Evolutionary conservation across 331 rosid genomes (phyloP).

Genomic region (Stylosanthes scabra): DNA sequence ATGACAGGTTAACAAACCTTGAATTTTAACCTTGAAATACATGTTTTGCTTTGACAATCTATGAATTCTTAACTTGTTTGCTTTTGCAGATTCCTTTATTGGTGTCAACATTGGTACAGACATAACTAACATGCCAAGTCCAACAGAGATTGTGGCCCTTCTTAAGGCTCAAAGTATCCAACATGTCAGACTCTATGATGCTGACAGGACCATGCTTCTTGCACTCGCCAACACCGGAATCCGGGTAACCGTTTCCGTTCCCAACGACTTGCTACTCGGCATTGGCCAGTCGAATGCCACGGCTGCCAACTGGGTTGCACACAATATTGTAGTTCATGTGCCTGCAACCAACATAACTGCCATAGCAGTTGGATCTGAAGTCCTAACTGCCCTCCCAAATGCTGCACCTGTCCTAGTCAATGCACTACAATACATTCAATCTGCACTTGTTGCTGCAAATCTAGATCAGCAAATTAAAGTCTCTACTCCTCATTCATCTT

Average conservation of each 20-base stretch:
- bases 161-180: conserved; percentile 85
- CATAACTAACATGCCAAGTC: conserved; percentile 86
- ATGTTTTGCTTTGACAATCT: too few species aligned
- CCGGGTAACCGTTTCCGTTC: conserved; percentile 78
- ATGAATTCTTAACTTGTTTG: too few species aligned
- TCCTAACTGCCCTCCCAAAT: conserved; percentile 79
- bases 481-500: conserved; percentile 90
- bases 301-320: conserved; percentile 93
- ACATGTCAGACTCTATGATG: conserved; percentile 84
- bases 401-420: conserved; percentile 91
- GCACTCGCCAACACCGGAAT: conserved; percentile 94
- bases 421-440: conserved; percentile 79
- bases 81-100: conserved; percentile 71
- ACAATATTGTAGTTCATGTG: conserved; percentile 83
- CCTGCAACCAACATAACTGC: conserved; percentile 95
- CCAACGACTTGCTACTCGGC: conserved; percentile 85
- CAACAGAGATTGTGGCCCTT: conserved; percentile 81
- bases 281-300: conserved; percentile 96
- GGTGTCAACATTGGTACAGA: conserved; percentile 94
- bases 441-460: conserved; percentile 94
- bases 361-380: conserved; percentile 96
- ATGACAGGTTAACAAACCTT: too few species aligned
- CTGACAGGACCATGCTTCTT: conserved; percentile 80
- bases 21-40: too few species aligned
- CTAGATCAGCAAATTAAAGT: conserved; percentile 86